Evolutionary conservation across 2,329 filamentous ascomycete species (phyloP).

Genomic region (Fusarium anthophilum): DNA sequence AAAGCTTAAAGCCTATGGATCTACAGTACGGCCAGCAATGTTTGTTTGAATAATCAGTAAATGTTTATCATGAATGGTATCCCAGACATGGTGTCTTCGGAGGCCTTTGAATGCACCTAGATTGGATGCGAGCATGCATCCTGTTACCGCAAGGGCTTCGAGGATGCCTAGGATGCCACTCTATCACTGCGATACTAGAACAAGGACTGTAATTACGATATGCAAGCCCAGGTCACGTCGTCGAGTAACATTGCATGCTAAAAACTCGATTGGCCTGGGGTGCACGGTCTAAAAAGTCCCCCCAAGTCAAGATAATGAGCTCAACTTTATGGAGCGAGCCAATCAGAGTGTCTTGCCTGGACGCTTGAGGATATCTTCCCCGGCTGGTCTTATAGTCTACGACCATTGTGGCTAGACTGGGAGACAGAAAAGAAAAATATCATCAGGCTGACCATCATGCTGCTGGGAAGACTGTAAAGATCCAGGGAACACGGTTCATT

Average conservation of each 20-base stretch:
- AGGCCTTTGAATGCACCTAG: conserved; percentile 2
- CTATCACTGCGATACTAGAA: background rate
- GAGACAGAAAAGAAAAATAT: conserved; percentile 4
- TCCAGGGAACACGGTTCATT: conserved; percentile 26
- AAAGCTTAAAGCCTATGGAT: background rate
- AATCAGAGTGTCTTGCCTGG: conserved; percentile 14
- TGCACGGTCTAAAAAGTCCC: conserved; percentile 10
- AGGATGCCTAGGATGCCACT: background rate
- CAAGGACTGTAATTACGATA: conserved; percentile 42
- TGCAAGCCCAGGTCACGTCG: conserved; percentile 35
- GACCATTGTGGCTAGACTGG: conserved; percentile 3
- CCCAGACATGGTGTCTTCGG: background rate
- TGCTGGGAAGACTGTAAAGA: background rate
- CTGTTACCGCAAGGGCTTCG: background rate
- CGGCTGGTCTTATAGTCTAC: conserved; percentile 1
- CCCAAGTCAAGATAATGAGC: background rate
- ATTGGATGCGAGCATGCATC: conserved; percentile 16
- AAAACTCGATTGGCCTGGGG: conserved; percentile 7
- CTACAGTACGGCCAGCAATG: background rate
- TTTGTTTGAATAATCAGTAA: background rate
- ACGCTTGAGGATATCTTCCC: conserved; percentile 30
- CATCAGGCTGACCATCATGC: background rate
- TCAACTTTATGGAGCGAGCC: background rate
- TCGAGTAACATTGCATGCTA: conserved; percentile 31
- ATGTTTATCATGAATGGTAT: background rate